Conservation (phyloP, 352 stramenopile genomes). For the Phytophthora hibernalis region DNA sequence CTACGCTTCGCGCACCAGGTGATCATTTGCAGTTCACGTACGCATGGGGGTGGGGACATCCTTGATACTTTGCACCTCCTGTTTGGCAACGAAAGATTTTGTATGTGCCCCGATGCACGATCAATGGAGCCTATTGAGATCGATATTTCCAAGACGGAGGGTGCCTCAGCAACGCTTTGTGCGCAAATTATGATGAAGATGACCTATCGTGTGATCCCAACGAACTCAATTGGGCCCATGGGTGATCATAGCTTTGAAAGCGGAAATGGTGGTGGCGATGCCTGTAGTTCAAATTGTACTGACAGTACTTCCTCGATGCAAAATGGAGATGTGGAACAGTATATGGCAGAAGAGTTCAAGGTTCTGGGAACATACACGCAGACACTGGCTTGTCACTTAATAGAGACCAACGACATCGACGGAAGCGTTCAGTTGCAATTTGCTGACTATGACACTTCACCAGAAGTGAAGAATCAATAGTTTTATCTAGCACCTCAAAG, state of each 20-base stretch:
- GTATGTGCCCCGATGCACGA: constrained; percentile 57
- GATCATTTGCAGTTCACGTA: constrained; percentile 69
- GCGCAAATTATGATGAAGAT: constrained; percentile 53
- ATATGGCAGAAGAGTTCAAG: constrained; percentile 31
- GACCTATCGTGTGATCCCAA: constrained; percentile 48
- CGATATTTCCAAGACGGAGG: constrained; percentile 22
- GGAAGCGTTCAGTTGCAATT: constrained; percentile 39
- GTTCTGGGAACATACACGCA: constrained; percentile 45
- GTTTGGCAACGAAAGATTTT: constrained; percentile 54
- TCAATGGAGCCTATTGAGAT: constrained; percentile 56
- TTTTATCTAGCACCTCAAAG: constrained; percentile 29
- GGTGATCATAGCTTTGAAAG: constrained; percentile 12
- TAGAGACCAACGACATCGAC: constrained; percentile 39
- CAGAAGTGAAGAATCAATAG: not conserved
- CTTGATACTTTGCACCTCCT: constrained; percentile 66
- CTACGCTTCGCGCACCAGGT: constrained; percentile 63
- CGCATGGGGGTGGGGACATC: constrained; percentile 71
- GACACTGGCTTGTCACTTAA: constrained; percentile 20
- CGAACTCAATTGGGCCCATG: constrained; percentile 23
- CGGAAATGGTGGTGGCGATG: not conserved
- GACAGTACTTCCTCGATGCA: not conserved
- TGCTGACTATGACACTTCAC: constrained; percentile 1
- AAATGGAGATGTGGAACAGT: constrained; percentile 1
- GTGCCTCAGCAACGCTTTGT: constrained; percentile 9
- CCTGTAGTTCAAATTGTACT: not conserved